Evolutionary conservation across 2,329 filamentous ascomycete genomes (phyloP), one percentile per base, ranked within the genome.

Genomic region (Cercospora nicotianae): DNA sequence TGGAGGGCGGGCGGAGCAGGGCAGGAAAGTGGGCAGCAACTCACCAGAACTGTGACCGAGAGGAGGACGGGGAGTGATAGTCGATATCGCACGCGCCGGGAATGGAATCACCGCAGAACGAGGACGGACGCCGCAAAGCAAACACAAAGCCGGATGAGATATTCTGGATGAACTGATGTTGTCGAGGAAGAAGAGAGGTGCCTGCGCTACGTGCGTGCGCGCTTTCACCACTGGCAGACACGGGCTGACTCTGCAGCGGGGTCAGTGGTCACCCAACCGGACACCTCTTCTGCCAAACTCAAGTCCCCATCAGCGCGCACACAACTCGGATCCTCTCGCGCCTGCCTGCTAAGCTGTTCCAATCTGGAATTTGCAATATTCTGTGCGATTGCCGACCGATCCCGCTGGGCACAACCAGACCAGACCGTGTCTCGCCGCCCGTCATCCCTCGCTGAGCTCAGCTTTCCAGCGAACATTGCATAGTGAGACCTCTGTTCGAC

Each of bases 111-210:
- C 53, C 53, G 53, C 53, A 58, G 53, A 58, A 58, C 53, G 53
- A 58, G 53, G 53, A 58, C 53, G 53, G 48, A 53, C 53, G 53
- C 53, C 53, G 53, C 53, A 58, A 58, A 58, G 53, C 53, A 58
- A 58, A 58, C 26, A 28, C 53, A 31, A 58, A 31, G 16, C 53
- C 30, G 53, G 53, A 30, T n/a, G 30, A 51, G 30, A 58, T n/a
- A 58, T 26, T 58, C 26, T 9, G 26, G 53, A 58, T 58, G 53
- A 31, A 51, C 45, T 58, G 53, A 31, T 58, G 53, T n/a, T 30
- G 53, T 30, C 30, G 26, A 58, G 13, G 53, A 31, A 30, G 53
- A 26, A 60, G 58, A 58, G 30, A 39, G 36, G 36, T 39, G 36
- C 36, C 36, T 39, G 36, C 16, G 16, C 36, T 2, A 12, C 31